phyloP scores from a whole-genome alignment of 108 stramenopile species.

The Asterionellopsis glacialis region DNA sequence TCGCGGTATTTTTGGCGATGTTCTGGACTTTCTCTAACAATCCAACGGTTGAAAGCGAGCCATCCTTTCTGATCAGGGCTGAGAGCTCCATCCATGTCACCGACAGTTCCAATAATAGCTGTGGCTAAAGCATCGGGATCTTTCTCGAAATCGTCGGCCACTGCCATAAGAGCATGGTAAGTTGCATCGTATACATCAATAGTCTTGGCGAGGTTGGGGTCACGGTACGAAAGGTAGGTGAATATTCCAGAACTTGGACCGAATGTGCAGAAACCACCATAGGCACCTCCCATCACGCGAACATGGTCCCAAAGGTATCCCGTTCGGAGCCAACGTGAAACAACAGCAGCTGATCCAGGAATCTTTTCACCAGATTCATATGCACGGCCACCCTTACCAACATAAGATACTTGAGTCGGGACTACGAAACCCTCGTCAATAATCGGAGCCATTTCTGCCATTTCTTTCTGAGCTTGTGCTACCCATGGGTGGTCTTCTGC shows the following conservation, averaged over 20 bases:
- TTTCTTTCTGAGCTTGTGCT: slow-evolving; percentile 62
- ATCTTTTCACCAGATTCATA: slow-evolving; percentile 82
- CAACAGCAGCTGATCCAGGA: slow-evolving; percentile 72
- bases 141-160: slow-evolving; percentile 73
- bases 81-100: slow-evolving; percentile 93
- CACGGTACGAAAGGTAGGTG: slow-evolving; percentile 90
- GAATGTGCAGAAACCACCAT: slow-evolving; percentile 94
- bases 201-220: slow-evolving; percentile 92
- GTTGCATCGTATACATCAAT: slow-evolving; percentile 92
- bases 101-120: slow-evolving; percentile 89
- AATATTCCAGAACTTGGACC: slow-evolving; percentile 77
- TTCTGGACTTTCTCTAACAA: slow-evolving; percentile 77
- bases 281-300: slow-evolving; percentile 95
- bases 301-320: slow-evolving; percentile 95
- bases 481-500: slow-evolving; percentile 75
- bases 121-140: slow-evolving; percentile 78
- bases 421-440: slow-evolving; percentile 92
- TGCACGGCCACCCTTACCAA: slow-evolving; percentile 86
- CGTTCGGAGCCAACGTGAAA: slow-evolving; percentile 78
- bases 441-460: slow-evolving; percentile 54
- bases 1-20: slow-evolving; percentile 83
- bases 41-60: slow-evolving; percentile 70
- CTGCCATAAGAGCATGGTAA: slow-evolving; percentile 69
- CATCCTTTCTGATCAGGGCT: slow-evolving; percentile 85
- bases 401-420: slow-evolving; percentile 93